Evolutionary conservation across 179 eudicot species (phyloP).

Genomic region (Corrigiola litoralis): DNA sequence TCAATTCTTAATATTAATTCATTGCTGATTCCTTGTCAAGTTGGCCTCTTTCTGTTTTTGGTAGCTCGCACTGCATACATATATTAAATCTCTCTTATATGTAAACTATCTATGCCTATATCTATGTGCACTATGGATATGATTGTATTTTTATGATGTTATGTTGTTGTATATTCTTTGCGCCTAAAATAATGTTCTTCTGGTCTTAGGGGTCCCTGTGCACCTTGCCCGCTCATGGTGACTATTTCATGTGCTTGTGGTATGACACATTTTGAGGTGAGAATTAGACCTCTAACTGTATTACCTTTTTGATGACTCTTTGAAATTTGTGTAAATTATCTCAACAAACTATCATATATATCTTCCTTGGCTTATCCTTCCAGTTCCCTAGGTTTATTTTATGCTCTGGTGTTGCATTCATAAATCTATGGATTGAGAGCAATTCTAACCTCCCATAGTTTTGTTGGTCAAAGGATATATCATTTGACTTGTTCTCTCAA

Average conservation of each 20-base stretch:
- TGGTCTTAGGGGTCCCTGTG: slow-evolving; percentile 88
- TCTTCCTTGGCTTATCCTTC: no score
- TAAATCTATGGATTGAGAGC: no score
- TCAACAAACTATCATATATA: no score
- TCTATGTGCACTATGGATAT: neutral
- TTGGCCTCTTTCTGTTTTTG: neutral
- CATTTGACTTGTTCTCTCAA: no score
- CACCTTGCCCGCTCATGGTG: slow-evolving; percentile 99
- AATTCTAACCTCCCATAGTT: no score
- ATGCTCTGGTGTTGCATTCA: no score
- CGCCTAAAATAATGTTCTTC: slow-evolving; percentile 7
- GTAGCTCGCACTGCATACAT: no score
- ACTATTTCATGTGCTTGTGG: slow-evolving; percentile 93
- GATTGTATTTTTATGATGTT: neutral
- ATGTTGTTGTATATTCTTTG: neutral
- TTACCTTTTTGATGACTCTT: neutral
- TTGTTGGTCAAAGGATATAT: no score
- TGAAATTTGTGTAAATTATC: neutral
- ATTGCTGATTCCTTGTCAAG: neutral
- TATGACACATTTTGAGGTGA: slow-evolving; percentile 79
- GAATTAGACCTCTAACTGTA: slow-evolving; percentile 16
- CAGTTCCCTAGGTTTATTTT: no score
- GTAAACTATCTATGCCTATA: neutral
- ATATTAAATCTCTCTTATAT: neutral
- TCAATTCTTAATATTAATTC: no score